Base-by-base conservation (phyloP, 306 rosid species). In the Rosa lucieae region DNA sequence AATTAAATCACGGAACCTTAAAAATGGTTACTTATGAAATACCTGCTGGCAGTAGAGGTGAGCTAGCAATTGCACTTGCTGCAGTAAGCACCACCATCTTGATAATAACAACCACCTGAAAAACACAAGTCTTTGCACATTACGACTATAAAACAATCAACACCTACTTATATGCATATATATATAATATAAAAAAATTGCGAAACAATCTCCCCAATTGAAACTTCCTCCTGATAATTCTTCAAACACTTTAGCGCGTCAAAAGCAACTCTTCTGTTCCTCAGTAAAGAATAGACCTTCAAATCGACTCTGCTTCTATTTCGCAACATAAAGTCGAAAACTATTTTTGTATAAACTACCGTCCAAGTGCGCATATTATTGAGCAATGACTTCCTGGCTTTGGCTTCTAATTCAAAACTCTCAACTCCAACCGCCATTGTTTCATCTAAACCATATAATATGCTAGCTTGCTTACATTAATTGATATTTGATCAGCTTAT, bases 11-110 rank as follows among this genome's bases (percentile, higher is more conserved):
- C 59, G 8, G 67, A 44, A 42, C 35, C 39, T 13, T 55, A 62
- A 32, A 17, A 71, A 69, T 26, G 10, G 70, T 82, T 56, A 75
- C 44, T 20, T 21, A 42, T 43, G 8, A 23, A 47, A 72, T 82
- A 91, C 97, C 97, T 79, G 89, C 79, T 65, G 88, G 83, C 42
- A 81, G 70, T 74, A 72, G 84, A 61, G 87, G 77, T 29, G 78
- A 59, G 37, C 63, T 70, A 29, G 80, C 80, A 78, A 84, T 82
- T 56, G 81, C 56, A 75, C 68, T 89, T n/a, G 81, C 83, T 75
- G 86, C 75, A 65, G 86, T 78, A 37, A 83, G 37, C 20, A 68
- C 77, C 77, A 47, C 63, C 89, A 84, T 85, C 67, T 67, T 72
- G 15, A 66, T 21, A 81, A 74, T 3, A 68, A 75, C 37, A 8